These are phyloP conservation scores for Thermothelomyces thermophilus DNA, from an alignment of 2,329 filamentous ascomycete species.

Conservation along the genomic window DNA sequence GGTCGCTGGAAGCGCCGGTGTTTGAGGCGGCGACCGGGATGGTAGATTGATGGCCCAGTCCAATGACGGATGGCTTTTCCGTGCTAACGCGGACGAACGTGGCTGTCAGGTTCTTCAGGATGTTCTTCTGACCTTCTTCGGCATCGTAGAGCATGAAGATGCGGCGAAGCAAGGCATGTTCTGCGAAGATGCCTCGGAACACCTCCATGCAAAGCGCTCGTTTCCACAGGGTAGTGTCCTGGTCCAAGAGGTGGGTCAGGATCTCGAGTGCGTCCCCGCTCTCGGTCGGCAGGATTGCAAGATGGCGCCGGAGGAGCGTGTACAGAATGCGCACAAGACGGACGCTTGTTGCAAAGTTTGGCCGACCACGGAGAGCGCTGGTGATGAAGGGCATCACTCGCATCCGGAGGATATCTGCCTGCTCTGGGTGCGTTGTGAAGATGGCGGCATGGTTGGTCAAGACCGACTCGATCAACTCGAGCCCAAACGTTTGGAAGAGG, in stretches of 20 bases:
- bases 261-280: conserved; percentile 77
- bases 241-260: conserved; percentile 79
- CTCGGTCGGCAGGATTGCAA: conserved; percentile 67
- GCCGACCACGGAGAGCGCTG: conserved; percentile 67
- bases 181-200: conserved; percentile 76
- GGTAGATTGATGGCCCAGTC: conserved; percentile 81
- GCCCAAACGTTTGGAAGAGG: conserved; percentile 72
- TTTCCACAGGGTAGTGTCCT: conserved; percentile 80
- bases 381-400: conserved; percentile 80
- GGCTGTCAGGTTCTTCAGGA: conserved; percentile 76
- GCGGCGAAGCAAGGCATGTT: conserved; percentile 68
- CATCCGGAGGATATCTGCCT: conserved; percentile 68
- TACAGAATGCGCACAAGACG: conserved; percentile 78
- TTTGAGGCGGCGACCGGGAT: conserved; percentile 59
- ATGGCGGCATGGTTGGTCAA: conserved; percentile 78
- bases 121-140: conserved; percentile 61
- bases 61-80: conserved; percentile 84
- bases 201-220: conserved; percentile 86
- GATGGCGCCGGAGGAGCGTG: conserved; percentile 70
- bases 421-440: conserved; percentile 72
- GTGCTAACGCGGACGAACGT: conserved; percentile 88
- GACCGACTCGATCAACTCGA: conserved; percentile 89
- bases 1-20: conserved; percentile 59
- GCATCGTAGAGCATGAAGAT: conserved; percentile 78
- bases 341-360: conserved; percentile 75